phyloP scores from a whole-genome alignment of 768 basidiomycete genomes.

The Holtermannia corniformis region DNA sequence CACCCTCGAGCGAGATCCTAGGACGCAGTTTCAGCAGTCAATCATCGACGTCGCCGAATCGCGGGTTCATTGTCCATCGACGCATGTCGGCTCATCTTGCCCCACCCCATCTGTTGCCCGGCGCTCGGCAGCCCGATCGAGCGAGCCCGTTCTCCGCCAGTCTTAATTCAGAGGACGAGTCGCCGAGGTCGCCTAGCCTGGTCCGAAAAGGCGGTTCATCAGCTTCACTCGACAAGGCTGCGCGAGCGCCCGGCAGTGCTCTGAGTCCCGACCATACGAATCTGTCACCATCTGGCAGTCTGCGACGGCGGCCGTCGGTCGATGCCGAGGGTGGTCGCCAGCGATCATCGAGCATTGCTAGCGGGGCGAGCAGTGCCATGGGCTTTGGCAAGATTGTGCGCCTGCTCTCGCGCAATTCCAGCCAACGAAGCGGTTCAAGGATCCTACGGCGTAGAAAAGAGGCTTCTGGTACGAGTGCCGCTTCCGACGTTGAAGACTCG shows the following conservation, averaged over 20 bases:
- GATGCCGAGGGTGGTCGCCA: slow-evolving; percentile 25
- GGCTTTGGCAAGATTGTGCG: slow-evolving; percentile 24
- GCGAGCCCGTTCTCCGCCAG: background rate
- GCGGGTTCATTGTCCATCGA: slow-evolving; percentile 10
- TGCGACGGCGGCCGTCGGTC: slow-evolving; percentile 19
- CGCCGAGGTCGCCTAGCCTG: slow-evolving; percentile 11
- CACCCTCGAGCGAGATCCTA: background rate
- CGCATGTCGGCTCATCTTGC: background rate
- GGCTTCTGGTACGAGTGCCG: slow-evolving; percentile 1
- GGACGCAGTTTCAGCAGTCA: background rate
- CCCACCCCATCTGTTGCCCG: background rate
- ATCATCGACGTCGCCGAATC: background rate
- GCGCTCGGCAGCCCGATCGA: slow-evolving; percentile 7
- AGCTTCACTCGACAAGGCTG: slow-evolving; percentile 23
- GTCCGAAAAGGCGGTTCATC: slow-evolving; percentile 19
- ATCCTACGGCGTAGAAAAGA: background rate
- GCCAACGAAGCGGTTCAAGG: slow-evolving; percentile 14
- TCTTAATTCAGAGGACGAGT: background rate
- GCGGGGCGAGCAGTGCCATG: slow-evolving; percentile 24
- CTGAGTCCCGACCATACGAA: background rate
- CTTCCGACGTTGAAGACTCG: slow-evolving; percentile 6
- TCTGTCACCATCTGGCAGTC: slow-evolving; percentile 15
- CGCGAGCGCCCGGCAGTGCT: background rate
- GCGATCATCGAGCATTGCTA: slow-evolving; percentile 32
- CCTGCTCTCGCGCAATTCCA: slow-evolving; percentile 24